These are phyloP conservation scores for Paragyromitra xinjiangensis DNA, from an alignment of 495 filamentous ascomycete species.

Conservation along the genomic window DNA sequence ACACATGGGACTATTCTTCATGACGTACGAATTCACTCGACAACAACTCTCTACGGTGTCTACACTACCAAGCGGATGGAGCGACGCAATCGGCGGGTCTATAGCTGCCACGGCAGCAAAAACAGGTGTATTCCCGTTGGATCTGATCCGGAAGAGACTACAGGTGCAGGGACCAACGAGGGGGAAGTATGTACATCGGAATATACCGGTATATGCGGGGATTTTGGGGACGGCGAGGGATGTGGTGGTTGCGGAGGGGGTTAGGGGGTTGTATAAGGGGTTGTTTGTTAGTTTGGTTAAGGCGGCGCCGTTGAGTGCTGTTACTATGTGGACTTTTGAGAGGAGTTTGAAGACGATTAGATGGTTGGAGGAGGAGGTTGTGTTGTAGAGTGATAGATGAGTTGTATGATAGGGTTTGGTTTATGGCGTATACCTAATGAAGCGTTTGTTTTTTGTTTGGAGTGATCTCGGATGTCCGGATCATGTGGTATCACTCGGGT, in stretches of 20 bases:
- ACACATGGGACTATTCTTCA: slow-evolving; percentile 94
- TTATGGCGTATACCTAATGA: not conserved
- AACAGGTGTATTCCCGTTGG: slow-evolving; percentile 90
- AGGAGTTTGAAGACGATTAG: slow-evolving; percentile 69
- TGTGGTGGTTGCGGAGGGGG: slow-evolving; percentile 77
- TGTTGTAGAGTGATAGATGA: slow-evolving; percentile 4
- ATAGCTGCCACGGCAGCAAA: slow-evolving; percentile 82
- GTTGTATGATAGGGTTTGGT: not conserved
- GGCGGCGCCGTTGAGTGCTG: slow-evolving; percentile 90
- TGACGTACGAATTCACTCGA: slow-evolving; percentile 72
- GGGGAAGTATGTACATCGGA: slow-evolving; percentile 77
- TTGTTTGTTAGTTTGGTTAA: slow-evolving; percentile 89
- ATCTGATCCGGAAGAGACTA: slow-evolving; percentile 88
- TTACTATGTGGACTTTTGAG: slow-evolving; percentile 99
- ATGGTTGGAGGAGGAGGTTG: slow-evolving; percentile 58
- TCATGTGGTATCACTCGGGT: not conserved
- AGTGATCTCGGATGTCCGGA: not conserved
- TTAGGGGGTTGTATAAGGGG: slow-evolving; percentile 84
- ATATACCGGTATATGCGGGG: slow-evolving; percentile 84
- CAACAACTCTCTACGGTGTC: slow-evolving; percentile 60
- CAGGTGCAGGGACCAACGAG: slow-evolving; percentile 95
- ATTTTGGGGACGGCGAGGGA: slow-evolving; percentile 69
- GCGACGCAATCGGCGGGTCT: slow-evolving; percentile 82
- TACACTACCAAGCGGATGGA: slow-evolving; percentile 70
- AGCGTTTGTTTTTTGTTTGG: not conserved